A percentile compares a stretch with the other conserved stretches of the same genome.
Conservation (phyloP, 805 yeast species). For the Schwanniomyces sp. region DNA sequence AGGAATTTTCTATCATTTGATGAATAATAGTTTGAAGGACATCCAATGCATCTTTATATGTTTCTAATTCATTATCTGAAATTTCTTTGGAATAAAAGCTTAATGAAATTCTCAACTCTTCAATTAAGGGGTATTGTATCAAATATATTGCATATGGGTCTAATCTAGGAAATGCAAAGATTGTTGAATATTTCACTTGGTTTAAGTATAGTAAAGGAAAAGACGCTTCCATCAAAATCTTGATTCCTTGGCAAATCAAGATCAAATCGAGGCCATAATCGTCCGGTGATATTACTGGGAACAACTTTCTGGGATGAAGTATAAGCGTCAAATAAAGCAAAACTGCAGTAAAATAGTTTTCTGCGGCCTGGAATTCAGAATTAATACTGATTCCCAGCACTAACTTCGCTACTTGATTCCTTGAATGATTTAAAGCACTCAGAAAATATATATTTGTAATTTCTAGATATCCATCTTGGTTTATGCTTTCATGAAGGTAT, state of each 20-base stretch:
- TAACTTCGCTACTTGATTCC: constrained; percentile 4
- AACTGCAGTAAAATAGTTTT: constrained; percentile 16
- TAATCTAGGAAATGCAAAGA: constrained; percentile 4
- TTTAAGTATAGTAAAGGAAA: constrained; percentile 4
- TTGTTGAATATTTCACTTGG: constrained; percentile 4
- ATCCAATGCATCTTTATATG: constrained; percentile 7
- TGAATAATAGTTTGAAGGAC: constrained; percentile 14
- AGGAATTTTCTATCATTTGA: constrained; percentile 11
- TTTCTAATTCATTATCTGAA: not conserved
- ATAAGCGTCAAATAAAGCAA: constrained; percentile 24
- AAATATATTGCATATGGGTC: not conserved
- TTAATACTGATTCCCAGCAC: not conserved
- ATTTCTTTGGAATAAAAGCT: not conserved
- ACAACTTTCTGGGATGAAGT: constrained; percentile 24
- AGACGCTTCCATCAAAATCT: constrained; percentile 6
- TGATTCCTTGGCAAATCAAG: constrained; percentile 17
- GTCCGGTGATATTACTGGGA: constrained; percentile 23
- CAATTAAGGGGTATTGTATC: constrained; percentile 6
- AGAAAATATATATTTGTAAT: constrained; percentile 23
- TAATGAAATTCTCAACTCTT: constrained; percentile 1
- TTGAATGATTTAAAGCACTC: constrained; percentile 13
- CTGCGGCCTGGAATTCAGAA: constrained; percentile 13
- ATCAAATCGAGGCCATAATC: constrained; percentile 18
- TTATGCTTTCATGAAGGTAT: not conserved
- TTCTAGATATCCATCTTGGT: not conserved